Conservation (phyloP, 176 grass and related monocot species). For the Zea luxurians region DNA sequence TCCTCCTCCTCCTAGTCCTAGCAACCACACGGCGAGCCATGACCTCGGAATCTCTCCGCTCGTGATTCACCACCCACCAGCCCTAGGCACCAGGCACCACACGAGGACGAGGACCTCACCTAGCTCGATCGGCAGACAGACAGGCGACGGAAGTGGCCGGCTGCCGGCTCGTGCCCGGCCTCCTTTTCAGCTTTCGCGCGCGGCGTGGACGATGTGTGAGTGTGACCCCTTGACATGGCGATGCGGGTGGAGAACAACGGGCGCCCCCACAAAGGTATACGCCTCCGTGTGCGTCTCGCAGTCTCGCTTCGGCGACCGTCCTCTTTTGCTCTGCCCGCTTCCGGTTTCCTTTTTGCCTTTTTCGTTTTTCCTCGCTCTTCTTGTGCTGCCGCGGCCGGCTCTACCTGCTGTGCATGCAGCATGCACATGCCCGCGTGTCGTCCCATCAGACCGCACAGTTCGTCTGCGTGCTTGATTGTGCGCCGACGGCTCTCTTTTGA, state of each 20-base stretch:
- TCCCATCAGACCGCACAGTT: no score
- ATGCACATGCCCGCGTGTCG: no score
- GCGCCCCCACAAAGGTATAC: slow-evolving; percentile 35
- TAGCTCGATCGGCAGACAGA: neutral
- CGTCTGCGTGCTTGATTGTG: no score
- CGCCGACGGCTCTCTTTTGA: no score
- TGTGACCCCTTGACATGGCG: slow-evolving; percentile 25
- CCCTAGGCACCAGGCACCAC: no score
- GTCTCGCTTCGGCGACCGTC: no score
- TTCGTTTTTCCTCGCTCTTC: no score
- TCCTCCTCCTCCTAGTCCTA: neutral
- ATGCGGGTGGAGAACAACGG: slow-evolving; percentile 44
- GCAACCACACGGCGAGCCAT: neutral
- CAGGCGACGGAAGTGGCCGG: neutral
- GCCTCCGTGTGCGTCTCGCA: neutral
- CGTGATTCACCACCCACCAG: neutral
- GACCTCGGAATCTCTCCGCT: neutral
- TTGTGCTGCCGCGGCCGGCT: no score
- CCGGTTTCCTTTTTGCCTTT: no score
- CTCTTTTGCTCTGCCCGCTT: no score
- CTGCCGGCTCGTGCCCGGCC: neutral
- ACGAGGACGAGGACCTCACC: neutral
- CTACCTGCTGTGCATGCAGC: no score
- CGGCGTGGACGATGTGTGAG: slow-evolving; percentile 7
- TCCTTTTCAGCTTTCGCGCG: neutral